Percentiles rank a stretch among this genome's conserved stretches.
Evolutionary conservation across 768 basidiomycete species (phyloP).

Genomic region (Brasilioporus rufonigricans): DNA sequence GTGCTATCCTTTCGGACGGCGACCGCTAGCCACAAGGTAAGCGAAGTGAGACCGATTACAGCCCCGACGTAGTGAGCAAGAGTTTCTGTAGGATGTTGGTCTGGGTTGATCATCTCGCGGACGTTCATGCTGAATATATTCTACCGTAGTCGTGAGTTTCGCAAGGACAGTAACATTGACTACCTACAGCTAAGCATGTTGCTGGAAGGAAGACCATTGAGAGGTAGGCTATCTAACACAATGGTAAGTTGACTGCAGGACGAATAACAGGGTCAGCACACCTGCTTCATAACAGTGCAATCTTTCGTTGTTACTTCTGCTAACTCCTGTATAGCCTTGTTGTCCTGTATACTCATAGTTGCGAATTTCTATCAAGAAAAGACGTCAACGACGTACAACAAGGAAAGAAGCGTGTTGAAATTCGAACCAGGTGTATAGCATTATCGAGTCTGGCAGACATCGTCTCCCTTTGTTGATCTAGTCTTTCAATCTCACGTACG

Average conservation of each 20-base stretch:
- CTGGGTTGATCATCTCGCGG: constrained; percentile 21
- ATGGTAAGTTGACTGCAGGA: neutral
- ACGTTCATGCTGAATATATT: constrained; percentile 29
- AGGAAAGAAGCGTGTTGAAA: neutral
- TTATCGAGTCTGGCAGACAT: constrained; percentile 23
- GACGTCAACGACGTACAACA: neutral
- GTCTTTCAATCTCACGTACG: constrained; percentile 46
- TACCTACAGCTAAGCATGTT: constrained; percentile 36
- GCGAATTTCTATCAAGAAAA: constrained; percentile 45
- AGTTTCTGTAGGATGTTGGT: constrained; percentile 19
- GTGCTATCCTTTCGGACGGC: constrained; percentile 40
- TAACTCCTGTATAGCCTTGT: constrained; percentile 15
- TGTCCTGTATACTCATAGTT: constrained; percentile 51
- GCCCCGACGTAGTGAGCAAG: constrained; percentile 39
- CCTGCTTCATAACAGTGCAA: constrained; percentile 20
- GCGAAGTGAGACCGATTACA: constrained; percentile 44
- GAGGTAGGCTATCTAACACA: constrained; percentile 46
- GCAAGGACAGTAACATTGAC: neutral
- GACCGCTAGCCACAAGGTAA: constrained; percentile 53
- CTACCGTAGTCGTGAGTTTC: constrained; percentile 25
- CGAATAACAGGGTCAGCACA: neutral
- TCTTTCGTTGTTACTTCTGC: constrained; percentile 3
- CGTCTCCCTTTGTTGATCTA: constrained; percentile 33
- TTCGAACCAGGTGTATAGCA: constrained; percentile 24
- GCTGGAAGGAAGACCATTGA: constrained; percentile 59